These are phyloP conservation scores for Boletellus emodensis DNA, from an alignment of 768 basidiomycete species.

Conservation along the genomic window DNA sequence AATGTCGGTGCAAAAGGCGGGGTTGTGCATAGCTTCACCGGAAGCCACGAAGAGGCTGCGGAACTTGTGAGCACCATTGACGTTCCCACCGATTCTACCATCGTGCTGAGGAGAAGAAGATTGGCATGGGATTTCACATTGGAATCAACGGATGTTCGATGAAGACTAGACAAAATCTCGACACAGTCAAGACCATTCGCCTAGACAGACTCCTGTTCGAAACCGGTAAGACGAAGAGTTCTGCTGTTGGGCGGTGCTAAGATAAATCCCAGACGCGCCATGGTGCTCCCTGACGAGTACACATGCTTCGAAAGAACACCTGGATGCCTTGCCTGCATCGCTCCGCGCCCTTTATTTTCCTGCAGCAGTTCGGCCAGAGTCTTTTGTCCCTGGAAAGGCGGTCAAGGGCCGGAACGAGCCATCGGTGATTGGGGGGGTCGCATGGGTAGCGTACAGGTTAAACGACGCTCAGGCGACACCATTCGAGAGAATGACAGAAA, in stretches of 20 bases:
- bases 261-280: slow-evolving; percentile 49
- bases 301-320: slow-evolving; percentile 54
- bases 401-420: slow-evolving; percentile 83
- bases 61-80: slow-evolving; percentile 55
- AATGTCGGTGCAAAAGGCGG: slow-evolving; percentile 60
- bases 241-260: background rate
- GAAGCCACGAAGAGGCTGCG: slow-evolving; percentile 52
- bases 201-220: slow-evolving; percentile 65
- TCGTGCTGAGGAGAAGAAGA: slow-evolving; percentile 35
- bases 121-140: slow-evolving; percentile 59
- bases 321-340: slow-evolving; percentile 44
- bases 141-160: slow-evolving; percentile 76
- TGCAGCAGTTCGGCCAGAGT: slow-evolving; percentile 48
- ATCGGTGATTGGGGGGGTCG: slow-evolving; percentile 58
- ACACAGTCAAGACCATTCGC: slow-evolving; percentile 51
- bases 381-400: slow-evolving; percentile 52
- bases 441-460: slow-evolving; percentile 60
- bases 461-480: slow-evolving; percentile 36
- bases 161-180: slow-evolving; percentile 66
- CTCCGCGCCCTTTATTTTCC: slow-evolving; percentile 52
- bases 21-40: slow-evolving; percentile 83
- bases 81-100: background rate
- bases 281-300: slow-evolving; percentile 70
- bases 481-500: slow-evolving; percentile 53
- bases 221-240: slow-evolving; percentile 48